Percentiles rank a stretch among this genome's conserved stretches.
Evolutionary conservation across 352 stramenopile genomes (phyloP).

Genomic region (Phytophthora cajani): DNA sequence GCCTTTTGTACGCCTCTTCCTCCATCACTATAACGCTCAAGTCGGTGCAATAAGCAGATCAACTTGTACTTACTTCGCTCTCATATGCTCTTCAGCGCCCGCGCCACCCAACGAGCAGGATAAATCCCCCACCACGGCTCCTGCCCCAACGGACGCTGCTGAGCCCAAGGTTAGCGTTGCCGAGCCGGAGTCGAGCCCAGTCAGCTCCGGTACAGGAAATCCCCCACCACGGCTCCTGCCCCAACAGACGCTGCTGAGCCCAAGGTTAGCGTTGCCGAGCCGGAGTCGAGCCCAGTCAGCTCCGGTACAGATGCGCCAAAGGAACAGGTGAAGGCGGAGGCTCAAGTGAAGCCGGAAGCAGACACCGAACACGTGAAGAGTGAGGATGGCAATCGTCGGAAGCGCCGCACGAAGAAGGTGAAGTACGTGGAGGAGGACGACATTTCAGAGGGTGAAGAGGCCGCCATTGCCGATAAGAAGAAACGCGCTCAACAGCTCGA

Average conservation of each 20-base stretch:
- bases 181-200: slow-evolving; percentile 20
- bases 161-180: slow-evolving; percentile 3
- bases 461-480: slow-evolving; percentile 66
- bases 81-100: slow-evolving; percentile 9
- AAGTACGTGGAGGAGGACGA: slow-evolving; percentile 84
- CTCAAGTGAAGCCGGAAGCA: not conserved
- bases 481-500: slow-evolving; percentile 78
- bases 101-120: slow-evolving; percentile 6
- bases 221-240: not conserved
- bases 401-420: slow-evolving; percentile 65
- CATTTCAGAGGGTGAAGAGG: slow-evolving; percentile 71
- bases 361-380: slow-evolving; percentile 6
- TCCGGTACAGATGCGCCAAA: not conserved
- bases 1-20: slow-evolving; percentile 4
- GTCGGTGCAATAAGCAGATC: not conserved
- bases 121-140: not conserved
- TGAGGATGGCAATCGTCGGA: slow-evolving; percentile 36
- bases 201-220: not conserved
- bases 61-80: not conserved
- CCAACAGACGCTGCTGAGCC: not conserved
- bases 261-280: slow-evolving; percentile 6
- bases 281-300: slow-evolving; percentile 15
- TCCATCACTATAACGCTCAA: not conserved
- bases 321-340: slow-evolving; percentile 8
- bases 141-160: not conserved